Evolutionary conservation across 1,284 basidiomycete species (phyloP).

Genomic region (Peniophora sp.): DNA sequence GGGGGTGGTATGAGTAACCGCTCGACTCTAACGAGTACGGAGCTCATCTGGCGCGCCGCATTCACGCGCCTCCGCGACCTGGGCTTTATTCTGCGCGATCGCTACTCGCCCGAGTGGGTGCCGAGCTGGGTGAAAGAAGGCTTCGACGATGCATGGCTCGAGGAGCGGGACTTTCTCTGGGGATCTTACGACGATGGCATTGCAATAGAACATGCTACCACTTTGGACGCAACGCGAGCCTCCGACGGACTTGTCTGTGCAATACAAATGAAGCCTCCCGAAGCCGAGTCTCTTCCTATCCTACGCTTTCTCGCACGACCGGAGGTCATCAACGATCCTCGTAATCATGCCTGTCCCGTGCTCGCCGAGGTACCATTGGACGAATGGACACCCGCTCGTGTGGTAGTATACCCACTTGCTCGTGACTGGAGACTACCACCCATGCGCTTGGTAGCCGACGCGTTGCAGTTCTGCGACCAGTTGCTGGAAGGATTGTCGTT

Average conservation of each 20-base stretch:
- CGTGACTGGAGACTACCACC: not conserved
- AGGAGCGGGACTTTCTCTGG: not conserved
- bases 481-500: not conserved
- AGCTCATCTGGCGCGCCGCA: not conserved
- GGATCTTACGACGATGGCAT: not conserved
- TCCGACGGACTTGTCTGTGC: not conserved
- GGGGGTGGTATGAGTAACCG: not conserved
- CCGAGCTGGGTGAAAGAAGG: not conserved
- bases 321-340: not conserved
- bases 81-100: not conserved
- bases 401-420: not conserved
- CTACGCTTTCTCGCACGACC: not conserved
- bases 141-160: not conserved
- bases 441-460: not conserved
- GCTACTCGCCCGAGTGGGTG: not conserved
- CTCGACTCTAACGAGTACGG: not conserved
- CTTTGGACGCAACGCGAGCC: not conserved
- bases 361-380: not conserved
- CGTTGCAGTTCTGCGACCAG: not conserved
- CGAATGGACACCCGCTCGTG: not conserved
- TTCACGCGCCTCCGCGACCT: not conserved
- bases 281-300: not conserved
- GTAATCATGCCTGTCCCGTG: not conserved
- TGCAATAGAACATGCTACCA: not conserved
- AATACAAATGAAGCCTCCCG: not conserved